phyloP scores from a whole-genome alignment of 139 green algal genomes.

The Haematococcus sp. region DNA sequence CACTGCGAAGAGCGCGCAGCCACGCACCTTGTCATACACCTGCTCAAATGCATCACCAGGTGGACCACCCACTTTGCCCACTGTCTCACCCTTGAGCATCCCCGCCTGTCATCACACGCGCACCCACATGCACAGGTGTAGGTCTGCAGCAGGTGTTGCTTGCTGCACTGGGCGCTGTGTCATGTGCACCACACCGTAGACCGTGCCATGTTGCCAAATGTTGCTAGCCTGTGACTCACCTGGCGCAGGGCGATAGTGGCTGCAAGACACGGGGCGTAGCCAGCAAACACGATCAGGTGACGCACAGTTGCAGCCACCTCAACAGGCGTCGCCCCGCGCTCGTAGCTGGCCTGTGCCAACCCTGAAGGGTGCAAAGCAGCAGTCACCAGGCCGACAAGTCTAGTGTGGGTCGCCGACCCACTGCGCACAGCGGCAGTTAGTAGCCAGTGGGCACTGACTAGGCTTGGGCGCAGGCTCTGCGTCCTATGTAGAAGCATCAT shows the following conservation, averaged over 20 bases:
- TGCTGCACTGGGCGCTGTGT: no score
- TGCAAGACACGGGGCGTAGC: constrained; percentile 54
- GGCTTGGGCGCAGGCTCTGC: no score
- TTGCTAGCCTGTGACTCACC: no score
- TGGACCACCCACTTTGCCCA: constrained; percentile 51
- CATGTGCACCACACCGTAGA: no score
- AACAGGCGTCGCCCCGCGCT: constrained; percentile 20
- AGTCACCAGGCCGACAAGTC: no score
- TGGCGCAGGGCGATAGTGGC: constrained; percentile 46
- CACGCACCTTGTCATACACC: constrained; percentile 42
- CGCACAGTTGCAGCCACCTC: constrained; percentile 47
- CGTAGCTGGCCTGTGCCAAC: constrained; percentile 22
- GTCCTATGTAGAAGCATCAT: no score
- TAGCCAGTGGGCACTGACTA: no score
- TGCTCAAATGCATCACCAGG: constrained; percentile 66
- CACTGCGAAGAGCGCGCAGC: neutral
- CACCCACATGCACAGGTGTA: constrained; percentile 25
- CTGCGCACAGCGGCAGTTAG: no score
- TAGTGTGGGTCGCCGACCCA: no score
- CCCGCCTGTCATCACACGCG: neutral
- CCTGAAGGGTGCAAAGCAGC: constrained; percentile 12
- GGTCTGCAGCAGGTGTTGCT: no score
- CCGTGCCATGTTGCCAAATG: no score
- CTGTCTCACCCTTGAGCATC: neutral
- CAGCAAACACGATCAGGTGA: constrained; percentile 55